These are phyloP conservation scores for Colletotrichum theobromicola DNA, from an alignment of 2,329 filamentous ascomycete species.

Conservation along the genomic window DNA sequence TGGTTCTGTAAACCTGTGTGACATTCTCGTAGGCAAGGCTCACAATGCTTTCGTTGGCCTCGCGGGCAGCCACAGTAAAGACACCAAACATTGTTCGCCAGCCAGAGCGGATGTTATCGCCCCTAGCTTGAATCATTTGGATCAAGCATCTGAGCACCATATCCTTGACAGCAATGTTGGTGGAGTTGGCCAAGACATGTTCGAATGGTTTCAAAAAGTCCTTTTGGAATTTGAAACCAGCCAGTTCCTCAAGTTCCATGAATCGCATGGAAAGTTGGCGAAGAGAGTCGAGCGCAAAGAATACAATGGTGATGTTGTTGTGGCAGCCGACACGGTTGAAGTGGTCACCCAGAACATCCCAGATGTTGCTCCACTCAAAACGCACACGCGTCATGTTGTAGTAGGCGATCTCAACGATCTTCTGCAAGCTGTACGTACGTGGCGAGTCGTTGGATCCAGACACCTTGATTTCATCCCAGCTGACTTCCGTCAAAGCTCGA, in stretches of 20 bases:
- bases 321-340: conserved; percentile 98
- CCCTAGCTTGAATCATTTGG: conserved; percentile 98
- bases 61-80: conserved; percentile 92
- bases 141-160: conserved; percentile 96
- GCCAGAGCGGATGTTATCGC: conserved; percentile 95
- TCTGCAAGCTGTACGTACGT: conserved; percentile 95
- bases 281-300: conserved; percentile 94
- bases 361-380: conserved; percentile 98
- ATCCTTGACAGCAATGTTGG: conserved; percentile 91
- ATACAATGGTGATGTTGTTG: conserved; percentile 94
- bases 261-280: conserved; percentile 98
- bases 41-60: conserved; percentile 94
- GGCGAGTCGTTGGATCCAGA: conserved; percentile 96
- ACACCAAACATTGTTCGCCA: conserved; percentile 99
- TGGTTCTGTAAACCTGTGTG: conserved; percentile 90
- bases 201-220: conserved; percentile 99
- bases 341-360: conserved; percentile 96
- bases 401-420: conserved; percentile 97
- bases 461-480: conserved; percentile 98
- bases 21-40: conserved; percentile 98
- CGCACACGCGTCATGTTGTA: conserved; percentile 99
- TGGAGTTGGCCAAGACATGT: conserved; percentile 94
- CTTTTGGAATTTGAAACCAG: conserved; percentile 99
- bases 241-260: conserved; percentile 96
- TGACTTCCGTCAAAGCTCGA: conserved; percentile 89